phyloP scores from a whole-genome alignment of 2,329 filamentous ascomycete species.

The Fusarium sp. region DNA sequence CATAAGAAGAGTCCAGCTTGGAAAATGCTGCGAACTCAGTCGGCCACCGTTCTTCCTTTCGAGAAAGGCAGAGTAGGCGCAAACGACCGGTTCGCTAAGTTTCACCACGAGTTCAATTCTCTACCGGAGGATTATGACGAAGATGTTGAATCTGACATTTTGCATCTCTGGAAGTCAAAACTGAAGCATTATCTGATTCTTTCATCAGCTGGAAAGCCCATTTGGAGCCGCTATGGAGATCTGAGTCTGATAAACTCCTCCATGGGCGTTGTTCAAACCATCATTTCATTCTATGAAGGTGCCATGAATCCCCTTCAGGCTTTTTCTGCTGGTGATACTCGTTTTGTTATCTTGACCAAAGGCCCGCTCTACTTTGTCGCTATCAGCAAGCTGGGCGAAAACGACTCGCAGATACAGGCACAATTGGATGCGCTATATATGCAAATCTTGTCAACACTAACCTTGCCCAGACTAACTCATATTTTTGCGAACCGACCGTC shows the following conservation, averaged over 20 bases:
- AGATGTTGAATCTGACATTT: slow-evolving; percentile 61
- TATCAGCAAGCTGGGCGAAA: slow-evolving; percentile 92
- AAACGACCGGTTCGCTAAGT: slow-evolving; percentile 69
- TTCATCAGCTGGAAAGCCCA: slow-evolving; percentile 94
- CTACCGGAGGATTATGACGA: slow-evolving; percentile 65
- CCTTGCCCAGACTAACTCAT: slow-evolving; percentile 83
- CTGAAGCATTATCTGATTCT: slow-evolving; percentile 97
- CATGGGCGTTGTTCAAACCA: slow-evolving; percentile 94
- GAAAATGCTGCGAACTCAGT: slow-evolving; percentile 71
- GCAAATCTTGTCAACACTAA: slow-evolving; percentile 96
- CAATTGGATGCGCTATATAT: slow-evolving; percentile 96
- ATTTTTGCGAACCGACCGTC: slow-evolving; percentile 92
- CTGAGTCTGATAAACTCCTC: slow-evolving; percentile 90
- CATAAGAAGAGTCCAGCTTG: slow-evolving; percentile 74
- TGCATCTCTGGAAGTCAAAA: slow-evolving; percentile 87
- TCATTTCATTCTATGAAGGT: slow-evolving; percentile 95
- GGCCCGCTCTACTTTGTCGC: slow-evolving; percentile 93
- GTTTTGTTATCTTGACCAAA: slow-evolving; percentile 86
- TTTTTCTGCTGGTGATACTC: slow-evolving; percentile 86
- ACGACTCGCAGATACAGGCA: slow-evolving; percentile 83
- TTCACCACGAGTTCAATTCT: slow-evolving; percentile 80
- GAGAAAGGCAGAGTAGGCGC: slow-evolving; percentile 58
- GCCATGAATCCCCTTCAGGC: slow-evolving; percentile 79
- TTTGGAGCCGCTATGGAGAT: slow-evolving; percentile 95
- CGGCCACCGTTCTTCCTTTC: slow-evolving; percentile 68